Evolutionary conservation across 2,329 filamentous ascomycete species (phyloP).

Genomic region (Cercospora nicotianae): DNA sequence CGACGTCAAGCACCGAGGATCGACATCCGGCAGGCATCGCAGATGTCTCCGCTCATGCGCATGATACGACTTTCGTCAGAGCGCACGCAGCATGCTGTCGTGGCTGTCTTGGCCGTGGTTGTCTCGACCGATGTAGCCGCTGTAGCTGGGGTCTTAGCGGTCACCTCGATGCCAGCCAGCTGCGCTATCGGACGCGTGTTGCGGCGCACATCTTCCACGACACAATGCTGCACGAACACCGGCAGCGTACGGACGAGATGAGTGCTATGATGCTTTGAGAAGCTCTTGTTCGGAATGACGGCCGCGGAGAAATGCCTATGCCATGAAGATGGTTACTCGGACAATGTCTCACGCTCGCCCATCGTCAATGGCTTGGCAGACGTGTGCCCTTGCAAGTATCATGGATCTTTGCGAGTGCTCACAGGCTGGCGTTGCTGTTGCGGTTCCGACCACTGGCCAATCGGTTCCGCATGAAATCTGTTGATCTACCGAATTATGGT

Average conservation of each 20-base stretch:
- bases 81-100: background rate
- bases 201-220: background rate
- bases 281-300: background rate
- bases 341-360: background rate
- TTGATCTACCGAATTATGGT: background rate
- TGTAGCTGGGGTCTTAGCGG: background rate
- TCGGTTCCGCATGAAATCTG: background rate
- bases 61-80: background rate
- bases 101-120: background rate
- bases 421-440: background rate
- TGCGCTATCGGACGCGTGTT: background rate
- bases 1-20: constrained; percentile 4
- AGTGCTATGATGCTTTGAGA: background rate
- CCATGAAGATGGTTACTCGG: background rate
- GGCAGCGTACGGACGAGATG: background rate
- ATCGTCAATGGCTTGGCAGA: background rate
- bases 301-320: background rate
- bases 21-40: constrained; percentile 6
- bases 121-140: background rate
- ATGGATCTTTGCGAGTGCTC: background rate
- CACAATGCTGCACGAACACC: background rate
- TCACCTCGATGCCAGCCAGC: background rate
- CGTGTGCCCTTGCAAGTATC: background rate
- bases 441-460: background rate
- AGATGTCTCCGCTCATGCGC: background rate